Percentiles rank a stretch among this genome's conserved stretches.
These are phyloP conservation scores for Wickerhamiella galacta DNA, from an alignment of 805 yeast species.

Conservation along the genomic window DNA sequence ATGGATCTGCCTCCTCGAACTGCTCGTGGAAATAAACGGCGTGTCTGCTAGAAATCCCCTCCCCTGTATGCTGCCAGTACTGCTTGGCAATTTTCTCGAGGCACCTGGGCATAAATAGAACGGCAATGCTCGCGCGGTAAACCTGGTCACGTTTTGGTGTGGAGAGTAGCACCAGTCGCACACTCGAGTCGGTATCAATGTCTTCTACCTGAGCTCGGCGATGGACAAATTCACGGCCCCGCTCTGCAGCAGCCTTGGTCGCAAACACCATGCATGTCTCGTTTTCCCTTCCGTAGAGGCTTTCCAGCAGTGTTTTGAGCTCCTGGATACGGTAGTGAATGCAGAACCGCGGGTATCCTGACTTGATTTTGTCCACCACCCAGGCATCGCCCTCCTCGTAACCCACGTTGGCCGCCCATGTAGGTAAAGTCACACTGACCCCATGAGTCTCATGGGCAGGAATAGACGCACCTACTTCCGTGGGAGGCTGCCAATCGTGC, in stretches of 20 bases:
- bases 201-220: conserved; percentile 30
- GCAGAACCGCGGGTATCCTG: conserved; percentile 69
- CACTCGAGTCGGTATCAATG: conserved; percentile 23
- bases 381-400: conserved; percentile 81
- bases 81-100: conserved; percentile 52
- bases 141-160: conserved; percentile 15
- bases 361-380: conserved; percentile 58
- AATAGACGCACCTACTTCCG: conserved; percentile 59
- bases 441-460: conserved; percentile 87
- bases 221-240: conserved; percentile 68
- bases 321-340: conserved; percentile 24
- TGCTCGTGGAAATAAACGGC: conserved; percentile 63
- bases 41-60: conserved; percentile 80
- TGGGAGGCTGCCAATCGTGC: conserved; percentile 17
- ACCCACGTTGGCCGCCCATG: conserved; percentile 86
- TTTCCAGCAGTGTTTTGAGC: conserved; percentile 24
- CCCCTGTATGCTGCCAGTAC: conserved; percentile 97
- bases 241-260: conserved; percentile 57
- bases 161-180: conserved; percentile 19
- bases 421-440: conserved; percentile 84
- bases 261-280: conserved; percentile 68
- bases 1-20: conserved; percentile 6
- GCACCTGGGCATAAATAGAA: conserved; percentile 54
- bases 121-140: conserved; percentile 54
- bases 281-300: conserved; percentile 61